Evolutionary conservation across 2,329 filamentous ascomycete genomes (phyloP).

Genomic region (Alternaria novae-zelandiae): DNA sequence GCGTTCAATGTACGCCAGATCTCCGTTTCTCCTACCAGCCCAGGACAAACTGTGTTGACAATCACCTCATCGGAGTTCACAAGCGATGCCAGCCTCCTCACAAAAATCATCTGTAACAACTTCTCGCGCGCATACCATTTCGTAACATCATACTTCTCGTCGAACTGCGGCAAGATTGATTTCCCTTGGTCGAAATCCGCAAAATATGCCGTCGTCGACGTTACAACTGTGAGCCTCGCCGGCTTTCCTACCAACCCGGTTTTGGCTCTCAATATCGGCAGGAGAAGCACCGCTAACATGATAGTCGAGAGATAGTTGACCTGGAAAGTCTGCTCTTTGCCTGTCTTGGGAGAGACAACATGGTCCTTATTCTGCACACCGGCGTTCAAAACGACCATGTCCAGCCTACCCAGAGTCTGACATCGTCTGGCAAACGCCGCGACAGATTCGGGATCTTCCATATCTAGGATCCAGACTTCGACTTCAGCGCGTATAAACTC

Average conservation of each 20-base stretch:
- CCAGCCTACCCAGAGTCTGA: conserved; percentile 16
- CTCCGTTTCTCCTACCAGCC: conserved; percentile 13
- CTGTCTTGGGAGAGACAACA: conserved; percentile 19
- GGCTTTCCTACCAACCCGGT: neutral
- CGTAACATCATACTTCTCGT: conserved; percentile 8
- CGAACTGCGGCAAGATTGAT: conserved; percentile 4
- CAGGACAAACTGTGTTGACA: conserved; percentile 58
- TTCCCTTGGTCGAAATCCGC: neutral
- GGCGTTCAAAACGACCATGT: conserved; percentile 47
- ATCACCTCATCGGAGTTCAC: conserved; percentile 32
- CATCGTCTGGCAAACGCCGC: conserved; percentile 23
- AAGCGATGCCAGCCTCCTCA: conserved; percentile 18
- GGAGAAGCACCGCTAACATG: conserved; percentile 58
- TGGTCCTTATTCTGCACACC: conserved; percentile 23
- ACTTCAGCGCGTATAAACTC: conserved; percentile 18
- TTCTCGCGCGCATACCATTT: conserved; percentile 29
- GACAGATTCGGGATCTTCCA: conserved; percentile 30
- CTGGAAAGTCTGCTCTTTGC: conserved; percentile 54
- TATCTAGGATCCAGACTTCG: conserved; percentile 38
- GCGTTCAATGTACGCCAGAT: conserved; percentile 2
- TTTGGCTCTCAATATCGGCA: conserved; percentile 36
- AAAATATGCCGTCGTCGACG: conserved; percentile 3
- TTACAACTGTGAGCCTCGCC: conserved; percentile 1
- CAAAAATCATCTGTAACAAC: conserved; percentile 23
- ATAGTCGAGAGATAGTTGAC: conserved; percentile 63